A percentile compares a stretch with the other conserved stretches of the same genome.
These are phyloP conservation scores for Tympanopsis confertula DNA, from an alignment of 2,329 filamentous ascomycete genomes.

Conservation along the genomic window DNA sequence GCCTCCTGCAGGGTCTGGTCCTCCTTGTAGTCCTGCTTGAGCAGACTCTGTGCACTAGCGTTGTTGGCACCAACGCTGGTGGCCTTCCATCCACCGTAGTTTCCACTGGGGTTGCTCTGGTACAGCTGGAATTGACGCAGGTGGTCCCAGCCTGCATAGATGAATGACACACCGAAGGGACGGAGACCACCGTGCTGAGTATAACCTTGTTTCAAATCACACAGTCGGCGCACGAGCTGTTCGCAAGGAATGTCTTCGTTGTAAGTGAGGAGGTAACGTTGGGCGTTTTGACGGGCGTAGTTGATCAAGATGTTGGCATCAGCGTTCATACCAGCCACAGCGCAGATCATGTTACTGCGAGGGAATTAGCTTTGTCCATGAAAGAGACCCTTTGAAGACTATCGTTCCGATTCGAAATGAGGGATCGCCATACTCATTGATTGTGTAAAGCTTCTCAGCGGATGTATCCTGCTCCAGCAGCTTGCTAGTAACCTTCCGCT, in stretches of 20 bases:
- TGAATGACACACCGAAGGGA: conserved; percentile 97
- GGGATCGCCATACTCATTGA: conserved; percentile 71
- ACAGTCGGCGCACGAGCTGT: conserved; percentile 89
- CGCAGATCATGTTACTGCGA: conserved; percentile 96
- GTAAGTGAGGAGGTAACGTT: conserved; percentile 96
- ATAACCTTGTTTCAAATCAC: conserved; percentile 97
- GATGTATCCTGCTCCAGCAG: conserved; percentile 98
- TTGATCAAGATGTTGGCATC: conserved; percentile 99
- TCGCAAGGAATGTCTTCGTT: conserved; percentile 99
- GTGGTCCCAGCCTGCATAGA: conserved; percentile 96
- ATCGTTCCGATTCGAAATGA: too few species aligned
- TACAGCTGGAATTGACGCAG: conserved; percentile 97
- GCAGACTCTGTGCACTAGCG: conserved; percentile 84
- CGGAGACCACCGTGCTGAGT: conserved; percentile 97
- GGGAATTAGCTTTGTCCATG: conserved; percentile 1
- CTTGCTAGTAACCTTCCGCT: conserved; percentile 99
- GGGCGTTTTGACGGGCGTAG: conserved; percentile 91
- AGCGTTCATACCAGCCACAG: conserved; percentile 96
- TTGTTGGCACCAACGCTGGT: conserved; percentile 97
- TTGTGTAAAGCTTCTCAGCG: conserved; percentile 97
- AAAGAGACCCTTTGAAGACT: too few species aligned
- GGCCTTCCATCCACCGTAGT: conserved; percentile 99
- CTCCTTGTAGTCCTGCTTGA: conserved; percentile 99
- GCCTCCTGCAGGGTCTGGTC: conserved; percentile 93
- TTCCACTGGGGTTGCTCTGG: conserved; percentile 95